phyloP scores from a whole-genome alignment of 2,329 filamentous ascomycete genomes.

The Diaporthe sp. region DNA sequence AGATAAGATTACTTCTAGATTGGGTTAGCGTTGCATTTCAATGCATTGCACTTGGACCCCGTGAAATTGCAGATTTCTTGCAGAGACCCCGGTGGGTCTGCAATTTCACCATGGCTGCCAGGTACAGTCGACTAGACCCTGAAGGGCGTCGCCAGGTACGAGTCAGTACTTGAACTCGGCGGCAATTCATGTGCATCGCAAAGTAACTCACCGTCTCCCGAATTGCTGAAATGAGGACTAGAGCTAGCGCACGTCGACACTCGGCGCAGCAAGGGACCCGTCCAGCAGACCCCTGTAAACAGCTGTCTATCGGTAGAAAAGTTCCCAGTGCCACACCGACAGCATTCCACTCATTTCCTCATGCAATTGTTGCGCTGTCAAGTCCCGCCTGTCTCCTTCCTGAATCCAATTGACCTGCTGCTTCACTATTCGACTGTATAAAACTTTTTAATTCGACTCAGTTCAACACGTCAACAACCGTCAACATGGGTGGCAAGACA shows the following conservation, averaged over 20 bases:
- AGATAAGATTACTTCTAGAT: too few relatives aligned
- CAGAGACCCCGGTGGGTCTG: too few relatives aligned
- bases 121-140: not conserved
- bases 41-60: too few relatives aligned
- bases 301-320: slow-evolving; percentile 39
- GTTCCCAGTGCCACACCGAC: slow-evolving; percentile 37
- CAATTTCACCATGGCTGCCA: too few relatives aligned
- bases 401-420: slow-evolving; percentile 29
- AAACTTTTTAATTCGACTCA: not conserved
- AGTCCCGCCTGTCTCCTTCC: not conserved
- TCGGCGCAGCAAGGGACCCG: slow-evolving; percentile 33
- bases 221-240: slow-evolving; percentile 10
- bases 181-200: accelerated
- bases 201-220: not conserved
- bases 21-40: too few relatives aligned
- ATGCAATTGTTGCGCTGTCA: slow-evolving; percentile 13
- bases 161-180: not conserved
- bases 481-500: slow-evolving; percentile 40
- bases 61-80: too few relatives aligned
- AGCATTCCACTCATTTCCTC: slow-evolving; percentile 33
- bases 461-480: slow-evolving; percentile 36
- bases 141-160: not conserved
- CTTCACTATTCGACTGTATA: slow-evolving; percentile 9
- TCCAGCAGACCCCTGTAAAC: slow-evolving; percentile 33
- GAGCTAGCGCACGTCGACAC: slow-evolving; percentile 35